A percentile compares a stretch with the other conserved stretches of the same genome.
Evolutionary conservation across 345 rosid species (phyloP).

Genomic region (Eucalyptus rudis): DNA sequence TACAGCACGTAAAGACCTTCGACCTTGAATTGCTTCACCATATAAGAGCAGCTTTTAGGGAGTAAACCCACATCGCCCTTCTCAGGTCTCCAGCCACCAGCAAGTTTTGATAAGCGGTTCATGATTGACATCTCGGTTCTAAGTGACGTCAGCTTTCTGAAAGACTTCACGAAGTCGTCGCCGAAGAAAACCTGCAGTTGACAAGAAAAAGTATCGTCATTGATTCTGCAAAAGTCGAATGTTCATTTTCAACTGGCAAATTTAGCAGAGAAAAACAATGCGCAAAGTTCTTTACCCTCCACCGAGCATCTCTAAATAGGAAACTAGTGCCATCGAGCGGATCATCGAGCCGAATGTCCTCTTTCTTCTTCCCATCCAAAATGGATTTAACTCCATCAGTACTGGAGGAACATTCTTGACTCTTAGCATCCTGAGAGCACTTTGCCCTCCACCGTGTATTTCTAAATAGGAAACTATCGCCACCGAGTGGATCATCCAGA

Average conservation of each 20-base stretch:
- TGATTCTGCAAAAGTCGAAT: too few relatives aligned
- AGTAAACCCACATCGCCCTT: conserved; percentile 3
- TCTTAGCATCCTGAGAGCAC: too few relatives aligned
- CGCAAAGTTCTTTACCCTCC: neutral
- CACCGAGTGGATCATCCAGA: too few relatives aligned
- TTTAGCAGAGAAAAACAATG: neutral
- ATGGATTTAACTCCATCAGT: too few relatives aligned
- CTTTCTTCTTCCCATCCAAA: neutral
- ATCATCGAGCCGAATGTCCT: conserved; percentile 7
- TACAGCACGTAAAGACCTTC: conserved; percentile 16
- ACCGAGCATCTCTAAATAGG: conserved; percentile 5
- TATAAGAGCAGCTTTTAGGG: conserved; percentile 12
- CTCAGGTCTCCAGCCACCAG: conserved; percentile 41
- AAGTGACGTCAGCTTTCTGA: conserved; percentile 20
- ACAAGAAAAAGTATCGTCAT: neutral
- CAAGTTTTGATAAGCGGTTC: conserved; percentile 16
- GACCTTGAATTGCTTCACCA: conserved; percentile 25
- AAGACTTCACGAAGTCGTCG: conserved; percentile 32
- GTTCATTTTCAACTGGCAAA: neutral
- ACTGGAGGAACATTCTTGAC: too few relatives aligned
- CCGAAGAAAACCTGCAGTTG: conserved; percentile 24
- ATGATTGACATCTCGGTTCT: conserved; percentile 4
- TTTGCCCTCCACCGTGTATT: too few relatives aligned
- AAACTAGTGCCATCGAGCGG: conserved; percentile 3
- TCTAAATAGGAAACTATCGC: too few relatives aligned